Evolutionary conservation across 331 rosid species (phyloP), one percentile per base, ranked within the genome.

Genomic region (Pyrus hybrid): DNA sequence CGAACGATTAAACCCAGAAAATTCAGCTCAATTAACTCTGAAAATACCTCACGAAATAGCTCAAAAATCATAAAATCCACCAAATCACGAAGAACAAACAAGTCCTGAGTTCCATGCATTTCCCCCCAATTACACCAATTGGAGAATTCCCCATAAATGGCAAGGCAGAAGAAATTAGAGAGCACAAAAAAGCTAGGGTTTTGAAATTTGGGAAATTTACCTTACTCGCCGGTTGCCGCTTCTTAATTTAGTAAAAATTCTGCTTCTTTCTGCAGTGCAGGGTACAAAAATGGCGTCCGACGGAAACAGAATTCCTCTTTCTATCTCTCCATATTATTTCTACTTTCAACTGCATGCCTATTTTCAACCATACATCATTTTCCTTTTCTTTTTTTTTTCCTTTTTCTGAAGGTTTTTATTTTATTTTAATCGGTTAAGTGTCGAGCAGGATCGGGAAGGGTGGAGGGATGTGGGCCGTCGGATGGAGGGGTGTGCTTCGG

Each of bases 141-240:
- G 14, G 9, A 22, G 1, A 23, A 25, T 2, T 1, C 62, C 20
- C 10, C 60, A 3, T 28, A 32, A 51, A 68, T 37, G 62, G 35
- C n/a, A 23, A 23, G 67, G 68, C 8, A 11, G 1, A 56, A 6
- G 25, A 60, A 77, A 41, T 45, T 7, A 20, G 20, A 18, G 63
- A 12, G 21, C 57, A 17, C 17, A 6, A 45, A 23, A 68, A 41
- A 1, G 26, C 51, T 81, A 85, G 88, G 88, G 88, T 82, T 85
- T 72, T 5, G 56, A 53, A 51, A 28, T 16, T 49, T 18, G 71
- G 22, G 68, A 79, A 74, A 33, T 20, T 74, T 29, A 78, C 85
- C 85, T 35, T 18, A 7, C 22, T 33, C 28, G 49, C 53, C 70
- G 29, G 47, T 17, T 32, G 72, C 69, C 14, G 47, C 65, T 74